Percentiles rank a stretch among this genome's conserved stretches.
Evolutionary conservation across 116 monocot species (phyloP).

Genomic region (Posidonia oceanica): DNA sequence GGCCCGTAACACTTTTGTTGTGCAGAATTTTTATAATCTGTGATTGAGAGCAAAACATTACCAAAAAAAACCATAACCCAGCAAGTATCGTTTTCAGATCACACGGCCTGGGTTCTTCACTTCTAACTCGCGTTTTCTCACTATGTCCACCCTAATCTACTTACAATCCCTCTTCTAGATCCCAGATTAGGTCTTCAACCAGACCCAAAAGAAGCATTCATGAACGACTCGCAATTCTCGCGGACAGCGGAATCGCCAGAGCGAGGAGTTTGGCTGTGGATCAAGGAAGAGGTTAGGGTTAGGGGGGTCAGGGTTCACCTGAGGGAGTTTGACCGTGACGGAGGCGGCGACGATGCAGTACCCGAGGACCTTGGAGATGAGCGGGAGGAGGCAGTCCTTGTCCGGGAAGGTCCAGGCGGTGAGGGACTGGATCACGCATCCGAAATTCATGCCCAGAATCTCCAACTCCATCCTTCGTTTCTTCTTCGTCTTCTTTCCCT

Average conservation of each 20-base stretch:
- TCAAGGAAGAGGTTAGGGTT: background rate
- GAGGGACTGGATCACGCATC: constrained; percentile 58
- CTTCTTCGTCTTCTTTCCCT: background rate
- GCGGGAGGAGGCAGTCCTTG: constrained; percentile 73
- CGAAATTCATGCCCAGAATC: constrained; percentile 81
- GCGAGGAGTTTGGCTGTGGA: background rate
- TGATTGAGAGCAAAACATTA: background rate
- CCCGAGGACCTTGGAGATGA: constrained; percentile 84
- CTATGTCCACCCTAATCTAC: no score
- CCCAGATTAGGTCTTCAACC: no score
- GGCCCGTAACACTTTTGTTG: constrained; percentile 66
- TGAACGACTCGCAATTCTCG: no score
- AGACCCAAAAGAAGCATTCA: no score
- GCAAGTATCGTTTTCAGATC: background rate
- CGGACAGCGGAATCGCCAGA: no score
- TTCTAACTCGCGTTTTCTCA: no score
- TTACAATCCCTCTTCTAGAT: no score
- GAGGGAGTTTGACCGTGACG: constrained; percentile 91
- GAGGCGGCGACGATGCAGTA: constrained; percentile 95
- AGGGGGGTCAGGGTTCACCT: constrained; percentile 29
- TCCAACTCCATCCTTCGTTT: constrained; percentile 43
- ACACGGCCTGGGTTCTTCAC: background rate
- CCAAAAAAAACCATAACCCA: background rate
- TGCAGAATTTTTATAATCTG: constrained; percentile 84
- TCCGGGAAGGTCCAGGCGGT: constrained; percentile 46